Percentiles rank a stretch among this genome's conserved stretches.
These are phyloP conservation scores for Chimonanthus praecox DNA, from an alignment of 164 flowering plant genomes.

Conservation along the genomic window DNA sequence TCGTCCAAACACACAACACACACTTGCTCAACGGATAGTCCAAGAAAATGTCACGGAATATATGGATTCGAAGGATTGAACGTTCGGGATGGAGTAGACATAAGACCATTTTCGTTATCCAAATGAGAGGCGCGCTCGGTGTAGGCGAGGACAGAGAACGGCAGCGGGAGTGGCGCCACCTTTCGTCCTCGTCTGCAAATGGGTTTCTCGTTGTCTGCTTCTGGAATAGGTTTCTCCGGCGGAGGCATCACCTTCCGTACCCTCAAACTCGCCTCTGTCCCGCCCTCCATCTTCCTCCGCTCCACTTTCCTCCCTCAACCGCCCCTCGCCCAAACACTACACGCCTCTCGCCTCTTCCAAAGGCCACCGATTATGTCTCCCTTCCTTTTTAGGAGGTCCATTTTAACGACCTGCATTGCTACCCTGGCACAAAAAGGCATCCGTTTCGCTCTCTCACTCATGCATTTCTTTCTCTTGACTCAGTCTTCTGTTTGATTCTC, in stretches of 20 bases:
- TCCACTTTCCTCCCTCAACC: neutral
- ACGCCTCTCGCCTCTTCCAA: constrained; percentile 10
- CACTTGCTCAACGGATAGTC: no score
- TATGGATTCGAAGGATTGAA: no score
- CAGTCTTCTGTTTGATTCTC: neutral
- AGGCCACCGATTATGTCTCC: constrained; percentile 9
- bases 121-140: no score
- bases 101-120: no score
- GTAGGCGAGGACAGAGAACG: no score
- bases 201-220: no score
- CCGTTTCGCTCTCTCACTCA: neutral
- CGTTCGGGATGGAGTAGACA: no score
- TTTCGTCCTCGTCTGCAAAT: no score
- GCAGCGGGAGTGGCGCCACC: no score
- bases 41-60: no score
- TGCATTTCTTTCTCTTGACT: neutral
- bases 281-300: constrained; percentile 17
- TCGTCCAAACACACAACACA: no score
- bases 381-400: constrained; percentile 25
- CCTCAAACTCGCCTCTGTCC: constrained; percentile 30
- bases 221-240: constrained; percentile 30
- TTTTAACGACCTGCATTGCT: constrained; percentile 20
- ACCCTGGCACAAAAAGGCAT: constrained; percentile 21
- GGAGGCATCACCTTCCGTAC: constrained; percentile 34
- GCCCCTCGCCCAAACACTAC: neutral